Base-by-base conservation (phyloP, 257 asterid species). In the Catharanthus roseus region DNA sequence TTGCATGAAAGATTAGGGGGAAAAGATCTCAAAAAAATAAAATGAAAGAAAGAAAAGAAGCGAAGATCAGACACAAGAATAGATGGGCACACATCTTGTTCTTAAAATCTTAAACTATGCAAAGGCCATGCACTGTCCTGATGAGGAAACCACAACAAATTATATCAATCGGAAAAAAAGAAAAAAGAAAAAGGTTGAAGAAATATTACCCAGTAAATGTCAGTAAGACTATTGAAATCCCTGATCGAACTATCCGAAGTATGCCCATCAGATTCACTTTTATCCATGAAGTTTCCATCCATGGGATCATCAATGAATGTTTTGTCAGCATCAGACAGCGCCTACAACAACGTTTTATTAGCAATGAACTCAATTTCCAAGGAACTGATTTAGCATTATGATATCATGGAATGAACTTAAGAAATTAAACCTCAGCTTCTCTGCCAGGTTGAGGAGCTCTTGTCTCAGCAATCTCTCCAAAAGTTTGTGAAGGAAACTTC, bases 181-280 rank as follows among this genome's bases (percentile, higher is more conserved):
- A n/a, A 29, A 63, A 33, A 65, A 64, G 16, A 24, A 31, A 38
- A 41, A n/a, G 26, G 42, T 45, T 66, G 18, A 36, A 74, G 75
- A 74, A 80, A 65, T 73, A 78, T 74, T 87, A 95, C 99, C 99
- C 99, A 91, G 77, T 86, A 89, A 72, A 90, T 79, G 75, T 89
- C 97, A 49, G 95, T 75, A 57, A 95, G 86, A 68, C 86, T 92
- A 79, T 80, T 75, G 49, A 85, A 71, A 78, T 89, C 95, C 84
- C 84, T 87, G 23, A 76, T 29, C 68, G 85, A 75, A 69, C 72
- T 78, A 73, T 83, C 97, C n/a, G 75, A 73, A 21, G 76, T 77
- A 76, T 47, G 77, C 71, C 72, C 69, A 75, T 80, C 74, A 39
- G 87, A 72, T 56, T 74, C 78, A 67, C 74, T 45, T 49, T 82